Base-by-base conservation (phyloP, 2,329 filamentous ascomycete genomes). In the Colletotrichum magnum region DNA sequence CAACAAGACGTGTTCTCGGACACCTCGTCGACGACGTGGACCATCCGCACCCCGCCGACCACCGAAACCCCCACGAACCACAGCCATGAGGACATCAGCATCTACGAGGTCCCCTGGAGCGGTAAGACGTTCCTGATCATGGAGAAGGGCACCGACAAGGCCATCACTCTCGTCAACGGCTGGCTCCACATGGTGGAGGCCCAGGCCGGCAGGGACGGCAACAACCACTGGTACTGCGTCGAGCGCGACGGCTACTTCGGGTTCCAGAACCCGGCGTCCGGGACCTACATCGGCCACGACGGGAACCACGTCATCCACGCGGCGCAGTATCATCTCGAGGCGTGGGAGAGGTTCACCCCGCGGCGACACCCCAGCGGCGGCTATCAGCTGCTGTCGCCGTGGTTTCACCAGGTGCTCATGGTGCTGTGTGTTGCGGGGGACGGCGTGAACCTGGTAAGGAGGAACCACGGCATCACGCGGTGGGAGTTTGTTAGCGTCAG, bases 201-300 rank as follows among this genome's bases (percentile, higher is more conserved):
- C 13, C 12, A 51, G 1, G 5, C 45, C 2, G 39, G n/a, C 9
- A 13, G 5, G 1, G 13, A 39, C 10, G 21, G 58, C 3, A 59
- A 48, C 13, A 52, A 64, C 6, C 58, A 58, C 53, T 83, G 81
- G 81, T 58, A 69, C 21, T 83, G 81, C 58, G 75, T 79, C 16
- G 79, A 82, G 43, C 75, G 72, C 32, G 73, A 79, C 5, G 78
- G 80, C 2, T 82, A 79, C 79, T 69, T 82, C 0, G 81, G 81
- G 0, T 83, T 83, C 58, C 74, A 73, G 24, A 80, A 81, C 67
- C 74, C 73, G 18, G 74, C 77, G 3, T 79, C 78, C 1, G 75
- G 76, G 0, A 77, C 67, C 1, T 76, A 77, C 32, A 74, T 82
- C 4, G 80, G 81, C 0, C 77, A 81, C 32, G 71, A 79, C 56